Conservation (phyloP, 352 stramenopile genomes). For the Pythium insidiosum region DNA sequence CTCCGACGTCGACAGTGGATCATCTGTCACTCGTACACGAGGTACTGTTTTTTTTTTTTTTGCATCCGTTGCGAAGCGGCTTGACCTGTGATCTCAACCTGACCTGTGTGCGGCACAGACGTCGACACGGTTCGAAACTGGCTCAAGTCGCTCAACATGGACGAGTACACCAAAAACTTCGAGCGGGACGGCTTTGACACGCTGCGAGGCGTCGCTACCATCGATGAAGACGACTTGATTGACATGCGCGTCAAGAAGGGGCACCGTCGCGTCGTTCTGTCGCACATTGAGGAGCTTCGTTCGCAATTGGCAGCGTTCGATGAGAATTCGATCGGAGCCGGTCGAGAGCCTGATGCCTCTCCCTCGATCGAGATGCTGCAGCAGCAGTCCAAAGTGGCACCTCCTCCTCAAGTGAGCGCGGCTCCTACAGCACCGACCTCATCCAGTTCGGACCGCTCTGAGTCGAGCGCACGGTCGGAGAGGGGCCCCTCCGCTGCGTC, state of each 20-base stretch:
- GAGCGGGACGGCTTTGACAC: slow-evolving; percentile 86
- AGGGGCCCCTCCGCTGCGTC: too few relatives aligned
- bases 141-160: slow-evolving; percentile 84
- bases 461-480: too few relatives aligned
- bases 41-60: too few relatives aligned
- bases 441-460: neutral
- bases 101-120: slow-evolving; percentile 22
- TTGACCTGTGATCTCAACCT: neutral
- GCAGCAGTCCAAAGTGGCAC: slow-evolving; percentile 36
- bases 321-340: slow-evolving; percentile 40
- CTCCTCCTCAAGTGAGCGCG: neutral
- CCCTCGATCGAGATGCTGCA: slow-evolving; percentile 75
- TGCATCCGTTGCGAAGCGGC: too few relatives aligned
- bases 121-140: slow-evolving; percentile 78
- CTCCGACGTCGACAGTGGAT: slow-evolving; percentile 23
- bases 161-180: slow-evolving; percentile 84
- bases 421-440: neutral
- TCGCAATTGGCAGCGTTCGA: slow-evolving; percentile 57
- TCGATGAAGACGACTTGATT: slow-evolving; percentile 82
- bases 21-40: slow-evolving; percentile 32
- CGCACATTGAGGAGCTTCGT: slow-evolving; percentile 80
- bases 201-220: slow-evolving; percentile 73
- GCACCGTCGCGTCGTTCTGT: slow-evolving; percentile 75
- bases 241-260: slow-evolving; percentile 88
- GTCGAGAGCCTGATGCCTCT: slow-evolving; percentile 59